A percentile compares a stretch with the other conserved stretches of the same genome.
These are phyloP conservation scores for Abelmoschus esculentus DNA, from an alignment of 345 rosid species.

Conservation along the genomic window DNA sequence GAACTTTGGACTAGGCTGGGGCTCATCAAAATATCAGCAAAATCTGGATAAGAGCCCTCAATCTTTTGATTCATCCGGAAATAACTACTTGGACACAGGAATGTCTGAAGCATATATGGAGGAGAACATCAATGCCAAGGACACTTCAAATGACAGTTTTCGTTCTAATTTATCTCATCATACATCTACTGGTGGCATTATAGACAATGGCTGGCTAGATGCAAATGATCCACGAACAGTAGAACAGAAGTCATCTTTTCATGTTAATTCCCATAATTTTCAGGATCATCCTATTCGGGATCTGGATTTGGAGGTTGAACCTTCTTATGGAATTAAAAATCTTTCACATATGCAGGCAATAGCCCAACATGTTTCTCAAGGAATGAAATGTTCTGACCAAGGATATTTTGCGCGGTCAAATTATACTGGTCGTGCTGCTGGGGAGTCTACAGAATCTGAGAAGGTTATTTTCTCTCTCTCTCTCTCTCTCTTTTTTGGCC, in stretches of 20 bases:
- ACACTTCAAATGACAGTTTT: constrained; percentile 29
- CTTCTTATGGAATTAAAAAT: constrained; percentile 32
- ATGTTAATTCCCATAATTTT: constrained; percentile 51
- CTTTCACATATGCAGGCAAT: constrained; percentile 24
- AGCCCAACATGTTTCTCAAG: constrained; percentile 30
- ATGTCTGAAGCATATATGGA: constrained; percentile 19
- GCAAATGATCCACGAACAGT: constrained; percentile 35
- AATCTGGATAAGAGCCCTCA: constrained; percentile 32
- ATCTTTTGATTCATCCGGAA: constrained; percentile 39
- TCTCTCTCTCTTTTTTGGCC: not conserved
- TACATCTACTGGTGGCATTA: constrained; percentile 24
- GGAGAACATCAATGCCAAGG: constrained; percentile 28
- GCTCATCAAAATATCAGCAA: constrained; percentile 21
- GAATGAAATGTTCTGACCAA: constrained; percentile 26
- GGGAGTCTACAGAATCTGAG: constrained; percentile 32
- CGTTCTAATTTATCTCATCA: constrained; percentile 24
- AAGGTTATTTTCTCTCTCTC: no score
- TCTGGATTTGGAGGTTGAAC: constrained; percentile 45
- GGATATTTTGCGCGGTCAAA: constrained; percentile 31
- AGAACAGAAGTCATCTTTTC: constrained; percentile 42
- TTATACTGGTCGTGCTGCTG: constrained; percentile 30
- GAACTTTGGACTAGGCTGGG: constrained; percentile 23
- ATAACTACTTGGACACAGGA: constrained; percentile 31
- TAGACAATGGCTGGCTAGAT: constrained; percentile 41
- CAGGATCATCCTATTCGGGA: constrained; percentile 95